phyloP scores from a whole-genome alignment of 768 basidiomycete genomes.

The Serendipita vermifera region DNA sequence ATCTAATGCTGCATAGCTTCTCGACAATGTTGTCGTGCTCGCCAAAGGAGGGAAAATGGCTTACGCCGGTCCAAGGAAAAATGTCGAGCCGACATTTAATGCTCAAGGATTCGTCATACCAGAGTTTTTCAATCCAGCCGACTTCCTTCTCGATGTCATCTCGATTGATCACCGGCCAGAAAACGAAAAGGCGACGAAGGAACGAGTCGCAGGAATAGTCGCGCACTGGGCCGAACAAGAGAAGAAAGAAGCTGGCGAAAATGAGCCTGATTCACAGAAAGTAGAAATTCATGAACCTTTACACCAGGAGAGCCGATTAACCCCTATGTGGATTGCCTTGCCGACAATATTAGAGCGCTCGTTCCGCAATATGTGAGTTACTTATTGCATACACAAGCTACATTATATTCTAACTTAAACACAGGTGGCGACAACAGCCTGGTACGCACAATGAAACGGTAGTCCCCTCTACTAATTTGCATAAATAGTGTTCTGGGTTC shows the following conservation, averaged over 20 bases:
- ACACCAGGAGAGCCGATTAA: slow-evolving; percentile 14
- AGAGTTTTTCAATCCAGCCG: slow-evolving; percentile 28
- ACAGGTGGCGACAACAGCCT: slow-evolving; percentile 10
- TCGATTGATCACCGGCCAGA: slow-evolving; percentile 13
- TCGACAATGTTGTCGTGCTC: slow-evolving; percentile 5
- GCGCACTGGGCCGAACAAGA: slow-evolving; percentile 7
- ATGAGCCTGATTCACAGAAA: slow-evolving; percentile 11
- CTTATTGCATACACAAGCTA: slow-evolving; percentile 20
- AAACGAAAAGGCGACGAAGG: slow-evolving; percentile 11
- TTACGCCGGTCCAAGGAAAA: slow-evolving; percentile 20
- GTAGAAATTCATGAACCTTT: slow-evolving; percentile 6
- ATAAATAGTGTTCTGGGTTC: slow-evolving; percentile 4
- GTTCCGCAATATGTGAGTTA: slow-evolving; percentile 26
- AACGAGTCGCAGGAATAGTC: slow-evolving; percentile 8
- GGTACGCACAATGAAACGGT: slow-evolving; percentile 17
- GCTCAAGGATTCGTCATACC: slow-evolving; percentile 26
- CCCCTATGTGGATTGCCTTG: slow-evolving; percentile 25
- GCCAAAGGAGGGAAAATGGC: slow-evolving; percentile 16
- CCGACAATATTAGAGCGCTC: slow-evolving; percentile 29
- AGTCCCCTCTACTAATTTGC: background rate
- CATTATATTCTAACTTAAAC: slow-evolving; percentile 21
- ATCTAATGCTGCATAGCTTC: background rate
- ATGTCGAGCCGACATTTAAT: slow-evolving; percentile 25
- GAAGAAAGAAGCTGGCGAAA: slow-evolving; percentile 13
- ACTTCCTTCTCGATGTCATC: slow-evolving; percentile 30